Conservation (phyloP, 2,329 filamentous ascomycete species). For the Dryadomyces quercivorus region DNA sequence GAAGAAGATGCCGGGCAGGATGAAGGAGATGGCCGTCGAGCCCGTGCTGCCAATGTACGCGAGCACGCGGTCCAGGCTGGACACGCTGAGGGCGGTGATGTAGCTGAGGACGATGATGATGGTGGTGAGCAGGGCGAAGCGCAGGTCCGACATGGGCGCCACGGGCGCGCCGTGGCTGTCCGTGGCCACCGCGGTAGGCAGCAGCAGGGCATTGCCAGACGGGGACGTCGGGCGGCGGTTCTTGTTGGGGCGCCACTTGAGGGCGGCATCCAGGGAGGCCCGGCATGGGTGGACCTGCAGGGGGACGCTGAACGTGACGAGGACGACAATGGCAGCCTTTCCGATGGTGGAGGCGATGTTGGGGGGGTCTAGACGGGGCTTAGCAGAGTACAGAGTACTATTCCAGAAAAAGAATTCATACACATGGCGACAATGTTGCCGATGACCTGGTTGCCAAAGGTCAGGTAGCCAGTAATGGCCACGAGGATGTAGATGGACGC, state of each 20-base stretch:
- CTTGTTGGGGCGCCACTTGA: conserved; percentile 30
- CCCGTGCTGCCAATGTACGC: conserved; percentile 94
- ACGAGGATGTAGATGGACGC: conserved; percentile 80
- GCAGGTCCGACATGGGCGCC: conserved; percentile 66
- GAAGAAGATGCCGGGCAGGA: conserved; percentile 90
- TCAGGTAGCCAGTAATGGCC: conserved; percentile 88
- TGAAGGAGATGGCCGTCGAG: conserved; percentile 92
- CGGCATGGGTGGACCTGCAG: conserved; percentile 93
- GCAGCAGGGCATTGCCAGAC: conserved; percentile 31
- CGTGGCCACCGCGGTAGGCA: conserved; percentile 20
- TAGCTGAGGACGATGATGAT: conserved; percentile 76
- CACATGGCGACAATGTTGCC: conserved; percentile 94
- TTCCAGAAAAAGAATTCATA: conserved; percentile 41
- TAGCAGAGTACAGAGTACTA: no score
- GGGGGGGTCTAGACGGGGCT: conserved; percentile 45
- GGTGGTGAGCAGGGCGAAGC: conserved; percentile 84
- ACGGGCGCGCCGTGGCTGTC: conserved; percentile 40
- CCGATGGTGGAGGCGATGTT: conserved; percentile 81
- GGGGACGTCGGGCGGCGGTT: conserved; percentile 22
- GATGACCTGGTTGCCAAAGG: conserved; percentile 78
- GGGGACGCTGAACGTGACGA: conserved; percentile 94
- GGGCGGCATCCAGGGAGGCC: conserved; percentile 82
- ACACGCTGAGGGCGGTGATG: conserved; percentile 79
- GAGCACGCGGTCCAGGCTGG: conserved; percentile 77
- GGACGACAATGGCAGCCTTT: conserved; percentile 85